These are phyloP conservation scores for Fraxinus excelsior DNA, from an alignment of 257 asterid species.

Conservation along the genomic window DNA sequence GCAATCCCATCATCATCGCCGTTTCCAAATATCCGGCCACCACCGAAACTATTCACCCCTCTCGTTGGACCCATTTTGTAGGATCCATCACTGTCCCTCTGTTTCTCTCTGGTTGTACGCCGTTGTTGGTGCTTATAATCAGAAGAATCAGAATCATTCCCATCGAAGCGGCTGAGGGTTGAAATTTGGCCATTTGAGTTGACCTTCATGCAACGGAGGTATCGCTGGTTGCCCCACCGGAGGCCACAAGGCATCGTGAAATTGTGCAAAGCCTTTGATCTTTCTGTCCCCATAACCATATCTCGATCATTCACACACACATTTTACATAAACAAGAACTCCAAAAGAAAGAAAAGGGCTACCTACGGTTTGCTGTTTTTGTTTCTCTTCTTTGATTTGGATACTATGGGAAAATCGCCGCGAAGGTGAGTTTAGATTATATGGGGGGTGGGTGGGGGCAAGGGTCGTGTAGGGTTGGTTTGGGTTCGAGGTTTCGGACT, in stretches of 20 bases:
- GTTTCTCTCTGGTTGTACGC: conserved; percentile 20
- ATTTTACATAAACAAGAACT: neutral
- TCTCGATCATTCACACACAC: conserved; percentile 11
- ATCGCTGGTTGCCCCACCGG: conserved; percentile 69
- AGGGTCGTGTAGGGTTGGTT: neutral
- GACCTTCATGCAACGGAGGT: conserved; percentile 64
- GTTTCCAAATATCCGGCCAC: conserved; percentile 13
- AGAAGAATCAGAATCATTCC: conserved; percentile 13
- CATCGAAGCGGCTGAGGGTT: conserved; percentile 27
- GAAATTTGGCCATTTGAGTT: conserved; percentile 44
- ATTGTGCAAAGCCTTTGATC: conserved; percentile 71
- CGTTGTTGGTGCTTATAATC: conserved; percentile 29
- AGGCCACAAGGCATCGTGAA: conserved; percentile 56
- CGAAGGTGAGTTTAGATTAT: conserved; percentile 17
- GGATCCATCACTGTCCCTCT: conserved; percentile 22
- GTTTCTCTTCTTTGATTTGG: conserved; percentile 2
- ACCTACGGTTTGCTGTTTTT: neutral
- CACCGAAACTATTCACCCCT: conserved; percentile 17
- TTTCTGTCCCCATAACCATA: conserved; percentile 55
- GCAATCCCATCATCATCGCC: conserved; percentile 59
- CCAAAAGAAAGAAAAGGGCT: neutral
- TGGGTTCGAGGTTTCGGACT: neutral
- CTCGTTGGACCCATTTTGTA: conserved; percentile 16
- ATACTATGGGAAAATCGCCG: conserved; percentile 33
- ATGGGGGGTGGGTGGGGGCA: neutral